Evolutionary conservation across 2,329 filamentous ascomycete species (phyloP).

Genomic region (Ceratocystis smalleyi): DNA sequence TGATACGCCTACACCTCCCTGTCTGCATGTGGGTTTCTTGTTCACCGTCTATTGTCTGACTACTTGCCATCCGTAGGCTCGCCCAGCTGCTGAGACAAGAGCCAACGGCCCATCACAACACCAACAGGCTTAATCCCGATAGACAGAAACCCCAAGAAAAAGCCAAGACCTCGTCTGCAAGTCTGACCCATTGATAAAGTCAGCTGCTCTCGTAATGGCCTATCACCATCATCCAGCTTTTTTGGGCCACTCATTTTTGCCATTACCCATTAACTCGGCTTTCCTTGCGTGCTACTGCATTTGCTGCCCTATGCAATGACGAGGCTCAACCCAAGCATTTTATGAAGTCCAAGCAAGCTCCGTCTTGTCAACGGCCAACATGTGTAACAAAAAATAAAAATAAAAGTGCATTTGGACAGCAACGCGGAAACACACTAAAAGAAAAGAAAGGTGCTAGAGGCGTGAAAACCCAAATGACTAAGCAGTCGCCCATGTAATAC

Average conservation of each 20-base stretch:
- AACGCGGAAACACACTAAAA: too few relatives aligned
- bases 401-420: too few relatives aligned
- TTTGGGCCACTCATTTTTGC: neutral
- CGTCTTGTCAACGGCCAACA: neutral
- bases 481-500: too few relatives aligned
- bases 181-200: neutral
- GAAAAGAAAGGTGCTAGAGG: too few relatives aligned
- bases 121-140: neutral
- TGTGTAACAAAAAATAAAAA: neutral
- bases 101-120: neutral
- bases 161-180: slow-evolving; percentile 14
- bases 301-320: neutral
- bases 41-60: slow-evolving; percentile 1
- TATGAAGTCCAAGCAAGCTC: too few relatives aligned
- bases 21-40: neutral
- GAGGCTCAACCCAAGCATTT: too few relatives aligned
- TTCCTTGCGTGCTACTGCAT: neutral
- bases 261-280: neutral
- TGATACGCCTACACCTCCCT: neutral
- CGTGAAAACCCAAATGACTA: too few relatives aligned
- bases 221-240: neutral
- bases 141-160: slow-evolving; percentile 5
- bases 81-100: neutral
- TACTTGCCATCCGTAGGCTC: neutral
- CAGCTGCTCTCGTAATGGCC: neutral